phyloP scores from a whole-genome alignment of 495 filamentous ascomycete genomes.

The Aspergillus baeticus region DNA sequence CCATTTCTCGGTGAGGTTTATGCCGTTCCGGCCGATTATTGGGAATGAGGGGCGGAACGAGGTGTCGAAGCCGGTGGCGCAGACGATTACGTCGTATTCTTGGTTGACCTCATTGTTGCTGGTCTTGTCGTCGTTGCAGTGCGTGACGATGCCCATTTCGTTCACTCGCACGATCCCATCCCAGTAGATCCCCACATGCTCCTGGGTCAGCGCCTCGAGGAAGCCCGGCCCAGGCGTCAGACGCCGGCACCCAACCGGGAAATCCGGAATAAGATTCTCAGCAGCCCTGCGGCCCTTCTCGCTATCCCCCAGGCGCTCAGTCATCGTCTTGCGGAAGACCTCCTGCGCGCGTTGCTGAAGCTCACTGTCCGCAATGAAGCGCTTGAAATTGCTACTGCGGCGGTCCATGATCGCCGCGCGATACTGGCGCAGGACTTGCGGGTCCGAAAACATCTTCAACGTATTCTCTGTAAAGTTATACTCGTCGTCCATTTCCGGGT shows the following conservation, averaged over 20 bases:
- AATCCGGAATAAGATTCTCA: slow-evolving; percentile 28
- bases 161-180: slow-evolving; percentile 49
- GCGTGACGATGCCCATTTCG: slow-evolving; percentile 41
- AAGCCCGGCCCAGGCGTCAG: slow-evolving; percentile 41
- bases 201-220: slow-evolving; percentile 33
- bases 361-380: too few relatives aligned
- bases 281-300: slow-evolving; percentile 33
- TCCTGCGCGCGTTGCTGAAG: background rate
- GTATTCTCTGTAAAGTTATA: too few relatives aligned
- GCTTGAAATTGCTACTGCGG: too few relatives aligned
- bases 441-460: too few relatives aligned
- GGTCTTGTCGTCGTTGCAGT: slow-evolving; percentile 4
- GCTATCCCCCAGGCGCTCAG: slow-evolving; percentile 2
- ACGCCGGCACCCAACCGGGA: slow-evolving; percentile 40
- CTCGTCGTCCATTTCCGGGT: too few relatives aligned
- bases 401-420: too few relatives aligned
- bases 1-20: background rate
- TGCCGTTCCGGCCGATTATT: slow-evolving; percentile 29
- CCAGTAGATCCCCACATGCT: slow-evolving; percentile 50
- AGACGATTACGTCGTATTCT: slow-evolving; percentile 47
- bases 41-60: slow-evolving; percentile 33
- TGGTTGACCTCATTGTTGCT: background rate
- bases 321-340: slow-evolving; percentile 18
- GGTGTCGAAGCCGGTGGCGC: slow-evolving; percentile 49
- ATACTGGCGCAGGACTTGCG: too few relatives aligned